Conservation (phyloP, 768 basidiomycete species). For the Boletellus emodensis region DNA sequence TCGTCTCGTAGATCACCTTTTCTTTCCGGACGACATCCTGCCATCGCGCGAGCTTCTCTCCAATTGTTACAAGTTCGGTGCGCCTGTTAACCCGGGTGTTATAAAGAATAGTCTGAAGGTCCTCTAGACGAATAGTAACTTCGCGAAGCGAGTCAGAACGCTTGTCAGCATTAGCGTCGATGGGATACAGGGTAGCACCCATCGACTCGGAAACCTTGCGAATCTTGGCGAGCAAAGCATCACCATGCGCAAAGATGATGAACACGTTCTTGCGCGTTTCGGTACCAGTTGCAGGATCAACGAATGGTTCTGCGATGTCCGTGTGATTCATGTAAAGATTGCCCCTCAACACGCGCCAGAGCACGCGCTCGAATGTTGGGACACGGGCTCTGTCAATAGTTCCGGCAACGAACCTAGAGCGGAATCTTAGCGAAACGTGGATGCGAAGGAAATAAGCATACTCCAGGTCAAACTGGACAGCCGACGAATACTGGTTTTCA, state of each 20-base stretch:
- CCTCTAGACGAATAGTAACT: conserved; percentile 84
- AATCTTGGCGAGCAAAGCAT: conserved; percentile 89
- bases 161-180: conserved; percentile 91
- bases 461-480: conserved; percentile 84
- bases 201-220: conserved; percentile 99
- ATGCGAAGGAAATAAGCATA: conserved; percentile 33
- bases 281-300: conserved; percentile 76
- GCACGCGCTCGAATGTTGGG: conserved; percentile 91
- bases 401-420: conserved; percentile 84
- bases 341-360: conserved; percentile 96
- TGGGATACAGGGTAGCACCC: conserved; percentile 95
- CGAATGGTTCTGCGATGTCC: conserved; percentile 89
- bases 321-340: conserved; percentile 99
- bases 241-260: conserved; percentile 98
- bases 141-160: conserved; percentile 87
- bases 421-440: not conserved
- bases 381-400: conserved; percentile 92
- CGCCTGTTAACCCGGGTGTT: conserved; percentile 85
- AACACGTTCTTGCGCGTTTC: conserved; percentile 98
- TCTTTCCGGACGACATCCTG: conserved; percentile 92
- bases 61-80: conserved; percentile 76
- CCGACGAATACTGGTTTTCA: conserved; percentile 55
- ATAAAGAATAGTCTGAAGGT: conserved; percentile 83
- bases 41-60: conserved; percentile 85
- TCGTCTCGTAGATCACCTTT: conserved; percentile 92